Evolutionary conservation across 306 rosid species (phyloP), one percentile per base, ranked within the genome.

Genomic region (Lablab purpureus): DNA sequence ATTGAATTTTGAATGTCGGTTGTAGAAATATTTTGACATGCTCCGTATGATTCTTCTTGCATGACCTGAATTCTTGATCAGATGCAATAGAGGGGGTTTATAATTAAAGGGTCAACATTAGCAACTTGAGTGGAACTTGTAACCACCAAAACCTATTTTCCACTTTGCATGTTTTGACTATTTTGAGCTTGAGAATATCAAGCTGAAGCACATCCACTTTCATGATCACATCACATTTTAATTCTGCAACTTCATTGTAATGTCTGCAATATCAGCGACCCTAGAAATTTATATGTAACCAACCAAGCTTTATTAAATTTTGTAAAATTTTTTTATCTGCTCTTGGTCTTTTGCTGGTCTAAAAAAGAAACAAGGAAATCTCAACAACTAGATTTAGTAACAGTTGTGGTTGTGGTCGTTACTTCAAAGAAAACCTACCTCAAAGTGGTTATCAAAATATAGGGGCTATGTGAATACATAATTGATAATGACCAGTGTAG

Each of bases 371-470:
- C 46, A 46, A 67, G 3, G 50, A 82, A 54, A 79, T 79, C 82
- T 78, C 74, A 74, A 73, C 77, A 22, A 78, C 78, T 74, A 25
- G 36, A 56, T 34, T 10, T 23, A 34, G 50, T 18, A 59, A 25
- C 25, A 46, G 36, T 40, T 77, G 65, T 66, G 40, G 76, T 49
- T 77, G 55, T 37, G 40, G 76, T 58, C 15, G 34, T 32, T 66
- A 47, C 50, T 77, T 67, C 19, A 43, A 70, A 37, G 59, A 59
- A 74, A 85, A 68, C 62, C 72, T 81, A 47, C 43, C 82, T 70
- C 76, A 51, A 49, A 76, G 79, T 73, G 64, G 89, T 59, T 83
- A 78, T 60, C 47, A 55, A 74, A 77, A 54, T 64, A 74, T 74
- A 59, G 71, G 73, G 73, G 75, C 78, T 54, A 81, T 75, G 77